phyloP scores from a whole-genome alignment of 116 monocot species.

The Zostera marina region DNA sequence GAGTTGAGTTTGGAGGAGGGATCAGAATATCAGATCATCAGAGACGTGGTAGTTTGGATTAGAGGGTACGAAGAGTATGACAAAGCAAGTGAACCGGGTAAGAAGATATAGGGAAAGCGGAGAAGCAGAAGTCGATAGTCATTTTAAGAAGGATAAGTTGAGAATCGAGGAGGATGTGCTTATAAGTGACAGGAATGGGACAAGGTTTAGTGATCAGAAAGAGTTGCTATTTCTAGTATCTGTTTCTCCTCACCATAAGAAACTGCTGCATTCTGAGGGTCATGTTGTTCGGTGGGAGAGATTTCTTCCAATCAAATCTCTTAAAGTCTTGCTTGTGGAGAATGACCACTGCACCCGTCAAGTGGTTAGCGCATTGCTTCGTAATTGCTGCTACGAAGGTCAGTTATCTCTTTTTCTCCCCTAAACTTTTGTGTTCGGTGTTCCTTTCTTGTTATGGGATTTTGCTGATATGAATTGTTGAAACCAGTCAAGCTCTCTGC shows the following conservation, averaged over 20 bases:
- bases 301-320: constrained; percentile 68
- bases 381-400: constrained; percentile 98
- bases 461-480: neutral
- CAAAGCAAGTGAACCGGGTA: constrained; percentile 13
- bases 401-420: constrained; percentile 1
- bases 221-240: neutral
- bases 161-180: constrained; percentile 15
- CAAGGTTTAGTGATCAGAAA: neutral
- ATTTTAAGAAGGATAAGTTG: constrained; percentile 18
- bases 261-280: constrained; percentile 17
- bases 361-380: constrained; percentile 81
- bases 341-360: constrained; percentile 91
- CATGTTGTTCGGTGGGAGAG: constrained; percentile 59
- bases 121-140: constrained; percentile 9
- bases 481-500: too few relatives aligned
- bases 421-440: neutral
- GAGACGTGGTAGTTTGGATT: constrained; percentile 36
- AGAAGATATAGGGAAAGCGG: constrained; percentile 9
- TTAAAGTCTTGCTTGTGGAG: constrained; percentile 88
- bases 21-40: too few relatives aligned
- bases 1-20: too few relatives aligned
- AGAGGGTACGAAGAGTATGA: constrained; percentile 42
- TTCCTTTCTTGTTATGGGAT: neutral
- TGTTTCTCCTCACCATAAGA: neutral
- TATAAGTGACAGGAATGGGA: constrained; percentile 2